Base-by-base conservation (phyloP, 1,284 basidiomycete genomes). In the Cutaneotrichosporon arboriforme region DNA sequence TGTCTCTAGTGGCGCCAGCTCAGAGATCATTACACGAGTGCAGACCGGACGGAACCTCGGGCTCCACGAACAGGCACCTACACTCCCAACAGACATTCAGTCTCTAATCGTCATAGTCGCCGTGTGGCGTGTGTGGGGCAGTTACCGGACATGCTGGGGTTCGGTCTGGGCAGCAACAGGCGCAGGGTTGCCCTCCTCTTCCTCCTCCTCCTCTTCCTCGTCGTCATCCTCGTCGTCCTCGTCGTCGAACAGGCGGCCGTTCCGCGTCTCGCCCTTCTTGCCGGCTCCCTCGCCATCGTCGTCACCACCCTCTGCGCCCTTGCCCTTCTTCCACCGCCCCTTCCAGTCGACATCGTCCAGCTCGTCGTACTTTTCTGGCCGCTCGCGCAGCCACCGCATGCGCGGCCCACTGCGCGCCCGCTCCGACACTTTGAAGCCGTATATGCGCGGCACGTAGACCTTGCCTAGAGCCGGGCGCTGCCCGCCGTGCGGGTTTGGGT, bases 361-460 rank as follows among this genome's bases (percentile, higher is more conserved):
- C 67, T 94, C 89, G 54, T 84, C 81, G 12, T 85, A 80, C 49
- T 79, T 82, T 66, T 87, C 84, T 15, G 93, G 93, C 54, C 93
- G 78, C 70, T 90, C 75, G 42, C 93, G 80, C 75, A 97, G 76
- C 94, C 94, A 98, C 63, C 87, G 85, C 94, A 99, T 97, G 56
- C 96, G 80, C 13, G 96, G 94, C 1, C 96, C 96, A 63, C 83
- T 88, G 72, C 91, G 88, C 4, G 80, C 80, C 50, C 78, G 63
- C 61, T 81, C 80, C 21, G 76, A 77, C 0, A 82, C 80, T 51
- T 78, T 78, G 72, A 82, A 83, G 1, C 81, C 96, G 67, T 98
- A 98, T 67, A 99, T 97, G 71, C 88, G 83, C 4, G 94, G 89
- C 0, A 85, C 81, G 72, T 98, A 98, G 9, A 97, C 84, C 68